phyloP scores from a whole-genome alignment of 129 eudicot species.

The Lactuca sativa region DNA sequence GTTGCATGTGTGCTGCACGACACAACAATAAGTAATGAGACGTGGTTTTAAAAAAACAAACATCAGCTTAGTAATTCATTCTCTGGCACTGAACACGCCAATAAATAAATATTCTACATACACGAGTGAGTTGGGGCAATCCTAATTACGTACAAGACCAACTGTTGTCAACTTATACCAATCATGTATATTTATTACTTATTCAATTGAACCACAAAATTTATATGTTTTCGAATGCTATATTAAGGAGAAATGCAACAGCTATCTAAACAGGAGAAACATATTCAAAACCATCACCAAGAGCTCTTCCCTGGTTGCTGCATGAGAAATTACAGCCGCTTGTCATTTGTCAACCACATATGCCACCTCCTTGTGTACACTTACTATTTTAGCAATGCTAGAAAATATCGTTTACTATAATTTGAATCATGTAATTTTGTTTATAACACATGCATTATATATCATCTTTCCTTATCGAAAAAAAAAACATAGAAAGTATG shows the following conservation, averaged over 20 bases:
- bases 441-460: background rate
- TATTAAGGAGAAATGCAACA: background rate
- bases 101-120: background rate
- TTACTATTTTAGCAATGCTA: conserved; percentile 5
- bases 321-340: conserved; percentile 9
- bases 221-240: background rate
- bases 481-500: no score
- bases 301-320: conserved; percentile 1
- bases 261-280: conserved; percentile 11
- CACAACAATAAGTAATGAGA: no score
- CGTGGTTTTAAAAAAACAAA: no score
- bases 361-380: conserved; percentile 18
- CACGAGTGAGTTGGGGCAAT: background rate
- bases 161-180: background rate
- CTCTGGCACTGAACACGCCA: background rate
- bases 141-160: background rate
- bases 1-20: no score
- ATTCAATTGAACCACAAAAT: background rate
- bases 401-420: background rate
- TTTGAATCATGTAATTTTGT: background rate
- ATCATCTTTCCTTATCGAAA: no score
- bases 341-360: background rate
- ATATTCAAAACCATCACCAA: conserved; percentile 5
- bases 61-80: background rate
- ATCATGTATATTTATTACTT: background rate